Conservation (phyloP, 2,329 filamentous ascomycete species). For the Rugonectria rugulosa region DNA sequence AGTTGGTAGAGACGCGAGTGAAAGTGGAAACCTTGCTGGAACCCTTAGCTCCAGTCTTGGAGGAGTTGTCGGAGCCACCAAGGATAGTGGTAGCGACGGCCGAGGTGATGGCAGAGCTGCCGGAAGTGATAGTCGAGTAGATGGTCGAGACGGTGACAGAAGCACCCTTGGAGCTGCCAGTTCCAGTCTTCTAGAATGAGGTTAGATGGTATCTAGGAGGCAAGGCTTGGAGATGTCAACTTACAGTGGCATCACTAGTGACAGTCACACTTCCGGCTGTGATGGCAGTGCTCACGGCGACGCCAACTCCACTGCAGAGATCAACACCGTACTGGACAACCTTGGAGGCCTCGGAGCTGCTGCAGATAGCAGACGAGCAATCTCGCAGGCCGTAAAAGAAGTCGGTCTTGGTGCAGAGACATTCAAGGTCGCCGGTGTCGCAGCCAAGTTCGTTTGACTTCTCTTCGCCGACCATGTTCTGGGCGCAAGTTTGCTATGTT, state of each 20-base stretch:
- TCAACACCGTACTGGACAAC: constrained; percentile 50
- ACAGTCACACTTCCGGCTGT: constrained; percentile 27
- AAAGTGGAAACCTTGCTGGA: constrained; percentile 33
- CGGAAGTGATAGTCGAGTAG: constrained; percentile 47
- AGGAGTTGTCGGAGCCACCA: constrained; percentile 26
- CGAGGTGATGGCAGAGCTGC: constrained; percentile 42
- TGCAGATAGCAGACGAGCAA: constrained; percentile 56
- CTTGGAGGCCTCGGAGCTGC: constrained; percentile 42
- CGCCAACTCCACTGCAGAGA: constrained; percentile 50
- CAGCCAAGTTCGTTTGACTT: constrained; percentile 57
- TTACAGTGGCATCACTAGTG: constrained; percentile 7
- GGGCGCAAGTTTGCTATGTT: constrained; percentile 56
- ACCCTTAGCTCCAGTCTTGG: constrained; percentile 36
- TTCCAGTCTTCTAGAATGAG: constrained; percentile 18
- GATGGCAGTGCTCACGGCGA: constrained; percentile 44
- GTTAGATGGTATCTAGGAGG: neutral
- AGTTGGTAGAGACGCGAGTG: constrained; percentile 39
- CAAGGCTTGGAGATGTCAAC: neutral
- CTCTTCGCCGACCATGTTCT: constrained; percentile 56
- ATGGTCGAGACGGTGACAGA: constrained; percentile 44
- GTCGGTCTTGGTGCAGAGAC: constrained; percentile 56
- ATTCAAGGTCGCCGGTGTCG: constrained; percentile 48
- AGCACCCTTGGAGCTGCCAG: constrained; percentile 26
- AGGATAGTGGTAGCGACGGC: constrained; percentile 48
- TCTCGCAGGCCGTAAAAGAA: constrained; percentile 60